These are phyloP conservation scores for Exophiala sp. DNA, from an alignment of 2,329 filamentous ascomycete genomes.

Conservation along the genomic window DNA sequence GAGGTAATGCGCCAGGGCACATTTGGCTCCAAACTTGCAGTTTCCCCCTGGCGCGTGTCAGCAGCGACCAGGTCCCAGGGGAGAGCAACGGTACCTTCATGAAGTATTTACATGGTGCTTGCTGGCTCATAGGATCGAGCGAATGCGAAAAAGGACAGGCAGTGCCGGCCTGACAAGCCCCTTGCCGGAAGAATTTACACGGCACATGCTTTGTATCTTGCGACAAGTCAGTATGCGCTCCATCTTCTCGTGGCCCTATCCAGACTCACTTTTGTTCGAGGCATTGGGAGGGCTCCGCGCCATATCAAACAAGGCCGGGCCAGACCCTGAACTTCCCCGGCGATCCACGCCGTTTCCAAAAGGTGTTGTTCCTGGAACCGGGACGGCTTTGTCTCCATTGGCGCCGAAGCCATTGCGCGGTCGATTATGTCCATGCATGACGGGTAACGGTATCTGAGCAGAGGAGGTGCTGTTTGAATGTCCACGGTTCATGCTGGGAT, in stretches of 20 bases:
- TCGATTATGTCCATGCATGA: constrained; percentile 14
- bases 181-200: constrained; percentile 98
- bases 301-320: constrained; percentile 38
- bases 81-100: constrained; percentile 66
- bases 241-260: neutral
- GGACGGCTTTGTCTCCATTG: constrained; percentile 21
- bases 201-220: constrained; percentile 92
- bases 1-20: constrained; percentile 90
- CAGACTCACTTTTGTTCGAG: constrained; percentile 37
- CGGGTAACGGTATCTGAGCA: constrained; percentile 6
- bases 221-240: constrained; percentile 5
- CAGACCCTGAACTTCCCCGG: constrained; percentile 22
- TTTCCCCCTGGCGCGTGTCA: constrained; percentile 68
- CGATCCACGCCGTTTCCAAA: constrained; percentile 20
- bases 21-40: constrained; percentile 98
- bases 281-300: constrained; percentile 44
- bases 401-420: constrained; percentile 14
- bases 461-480: constrained; percentile 17
- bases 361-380: constrained; percentile 13
- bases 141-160: constrained; percentile 97
- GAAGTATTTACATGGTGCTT: constrained; percentile 94
- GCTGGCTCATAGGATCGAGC: constrained; percentile 74
- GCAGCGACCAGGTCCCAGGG: neutral
- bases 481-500: constrained; percentile 11
- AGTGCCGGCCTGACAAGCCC: constrained; percentile 89